Percentiles rank a stretch among this genome's conserved stretches.
Conservation (phyloP, 73 alveolate genomes). For the Paramecium sonneborni region DNA sequence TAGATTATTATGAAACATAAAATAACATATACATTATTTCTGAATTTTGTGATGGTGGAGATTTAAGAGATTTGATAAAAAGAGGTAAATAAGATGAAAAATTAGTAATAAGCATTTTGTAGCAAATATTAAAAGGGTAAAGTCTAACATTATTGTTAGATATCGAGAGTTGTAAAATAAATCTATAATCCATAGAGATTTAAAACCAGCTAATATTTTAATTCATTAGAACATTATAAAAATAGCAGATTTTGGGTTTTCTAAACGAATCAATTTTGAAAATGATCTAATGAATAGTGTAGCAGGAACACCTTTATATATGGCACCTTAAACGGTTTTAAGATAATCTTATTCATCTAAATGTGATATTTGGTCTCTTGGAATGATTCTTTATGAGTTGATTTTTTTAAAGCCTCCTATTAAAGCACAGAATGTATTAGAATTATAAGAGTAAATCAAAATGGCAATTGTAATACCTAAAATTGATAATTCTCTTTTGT, state of each 20-base stretch:
- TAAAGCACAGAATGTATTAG: slow-evolving; percentile 30
- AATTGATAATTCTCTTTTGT: not conserved
- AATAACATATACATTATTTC: slow-evolving; percentile 20
- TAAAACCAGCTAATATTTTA: slow-evolving; percentile 64
- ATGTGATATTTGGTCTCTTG: slow-evolving; percentile 66
- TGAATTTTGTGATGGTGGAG: slow-evolving; percentile 53
- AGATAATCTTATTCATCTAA: slow-evolving; percentile 55
- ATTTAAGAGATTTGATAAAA: slow-evolving; percentile 41
- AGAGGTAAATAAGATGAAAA: not conserved
- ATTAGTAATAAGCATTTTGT: not conserved
- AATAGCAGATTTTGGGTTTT: slow-evolving; percentile 66
- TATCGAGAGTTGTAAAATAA: slow-evolving; percentile 46
- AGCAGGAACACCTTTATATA: slow-evolving; percentile 59
- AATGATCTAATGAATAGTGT: slow-evolving; percentile 34
- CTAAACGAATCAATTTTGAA: slow-evolving; percentile 35
- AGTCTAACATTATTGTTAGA: not conserved
- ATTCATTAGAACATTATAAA: slow-evolving; percentile 40
- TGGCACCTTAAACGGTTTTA: slow-evolving; percentile 57
- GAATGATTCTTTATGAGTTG: slow-evolving; percentile 39
- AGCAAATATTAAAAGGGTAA: slow-evolving; percentile 15
- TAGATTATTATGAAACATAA: slow-evolving; percentile 3
- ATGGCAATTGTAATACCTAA: not conserved
- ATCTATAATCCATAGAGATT: slow-evolving; percentile 58
- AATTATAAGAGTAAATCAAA: not conserved
- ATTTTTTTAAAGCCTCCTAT: slow-evolving; percentile 36